Evolutionary conservation across 495 filamentous ascomycete species (phyloP).

Genomic region (Annulohypoxylon nitens): DNA sequence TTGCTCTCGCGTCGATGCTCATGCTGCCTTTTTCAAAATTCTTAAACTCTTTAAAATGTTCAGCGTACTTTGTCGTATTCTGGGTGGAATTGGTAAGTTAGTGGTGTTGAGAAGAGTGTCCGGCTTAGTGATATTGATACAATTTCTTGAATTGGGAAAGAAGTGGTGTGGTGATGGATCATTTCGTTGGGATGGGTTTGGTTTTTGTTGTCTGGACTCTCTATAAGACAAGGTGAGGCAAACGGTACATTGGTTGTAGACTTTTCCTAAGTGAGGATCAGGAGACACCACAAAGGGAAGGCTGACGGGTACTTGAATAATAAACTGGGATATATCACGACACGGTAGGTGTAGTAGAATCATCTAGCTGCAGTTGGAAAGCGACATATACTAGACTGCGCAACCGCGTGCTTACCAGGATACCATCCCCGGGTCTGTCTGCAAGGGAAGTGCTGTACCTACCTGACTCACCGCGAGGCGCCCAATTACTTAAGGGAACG

Average conservation of each 20-base stretch:
- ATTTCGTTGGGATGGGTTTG: constrained; percentile 43
- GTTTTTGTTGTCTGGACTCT: constrained; percentile 43
- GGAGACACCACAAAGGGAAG: constrained; percentile 43
- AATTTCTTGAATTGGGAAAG: constrained; percentile 35
- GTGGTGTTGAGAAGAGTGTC: constrained; percentile 17
- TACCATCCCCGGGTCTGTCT: constrained; percentile 42
- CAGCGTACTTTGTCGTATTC: constrained; percentile 39
- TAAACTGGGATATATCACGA: constrained; percentile 20
- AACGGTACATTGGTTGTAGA: constrained; percentile 43
- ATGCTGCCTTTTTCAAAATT: constrained; percentile 18
- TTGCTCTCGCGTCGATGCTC: constrained; percentile 41
- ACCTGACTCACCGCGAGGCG: constrained; percentile 49
- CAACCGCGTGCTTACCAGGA: constrained; percentile 46
- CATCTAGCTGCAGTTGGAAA: constrained; percentile 25
- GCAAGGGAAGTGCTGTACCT: constrained; percentile 46
- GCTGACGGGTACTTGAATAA: constrained; percentile 44
- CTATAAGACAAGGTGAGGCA: constrained; percentile 49
- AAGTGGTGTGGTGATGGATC: constrained; percentile 40
- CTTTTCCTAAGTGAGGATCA: constrained; percentile 38
- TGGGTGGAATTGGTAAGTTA: constrained; percentile 44
- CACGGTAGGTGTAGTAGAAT: constrained; percentile 42
- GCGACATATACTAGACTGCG: constrained; percentile 12
- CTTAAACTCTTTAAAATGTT: neutral
- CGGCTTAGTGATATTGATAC: constrained; percentile 33
- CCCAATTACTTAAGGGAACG: constrained; percentile 45